Conservation (phyloP, 1,284 basidiomycete species). For the Grifola frondosa region DNA sequence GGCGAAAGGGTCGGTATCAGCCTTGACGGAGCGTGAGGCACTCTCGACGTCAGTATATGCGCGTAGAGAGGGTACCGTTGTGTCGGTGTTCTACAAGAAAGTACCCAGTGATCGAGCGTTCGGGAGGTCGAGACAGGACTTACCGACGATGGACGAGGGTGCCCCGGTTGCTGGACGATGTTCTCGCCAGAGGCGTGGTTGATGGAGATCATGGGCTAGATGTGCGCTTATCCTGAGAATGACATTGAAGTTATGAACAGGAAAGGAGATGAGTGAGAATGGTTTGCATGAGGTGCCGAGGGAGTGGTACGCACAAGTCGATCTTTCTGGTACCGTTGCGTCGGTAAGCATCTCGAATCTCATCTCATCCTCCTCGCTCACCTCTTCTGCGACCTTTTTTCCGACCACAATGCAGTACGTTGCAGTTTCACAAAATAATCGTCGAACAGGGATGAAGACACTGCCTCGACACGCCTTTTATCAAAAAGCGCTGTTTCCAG, state of each 20-base stretch:
- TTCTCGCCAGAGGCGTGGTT: not conserved
- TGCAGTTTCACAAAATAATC: too few relatives aligned
- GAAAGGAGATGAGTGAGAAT: slow-evolving; percentile 11
- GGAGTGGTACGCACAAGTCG: slow-evolving; percentile 24
- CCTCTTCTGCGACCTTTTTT: not conserved
- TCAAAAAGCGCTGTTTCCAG: too few relatives aligned
- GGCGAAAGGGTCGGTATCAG: slow-evolving; percentile 54
- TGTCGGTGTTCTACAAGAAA: slow-evolving; percentile 23
- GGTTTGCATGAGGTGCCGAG: slow-evolving; percentile 19
- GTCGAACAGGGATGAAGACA: too few relatives aligned
- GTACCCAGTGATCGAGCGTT: slow-evolving; percentile 2
- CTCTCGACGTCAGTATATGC: slow-evolving; percentile 30
- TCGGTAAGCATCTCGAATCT: slow-evolving; percentile 22
- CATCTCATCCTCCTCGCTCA: slow-evolving; percentile 11
- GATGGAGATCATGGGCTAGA: slow-evolving; percentile 14
- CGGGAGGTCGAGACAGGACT: not conserved
- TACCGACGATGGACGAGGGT: slow-evolving; percentile 6
- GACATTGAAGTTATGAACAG: slow-evolving; percentile 7
- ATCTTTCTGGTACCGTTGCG: slow-evolving; percentile 23
- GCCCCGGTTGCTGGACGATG: slow-evolving; percentile 2
- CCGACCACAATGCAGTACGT: too few relatives aligned
- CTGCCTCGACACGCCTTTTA: too few relatives aligned
- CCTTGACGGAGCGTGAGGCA: slow-evolving; percentile 11
- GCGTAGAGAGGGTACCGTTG: slow-evolving; percentile 24
- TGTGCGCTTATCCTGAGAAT: not conserved